These are phyloP conservation scores for Vigna mungo DNA, from an alignment of 306 rosid species.

Conservation along the genomic window DNA sequence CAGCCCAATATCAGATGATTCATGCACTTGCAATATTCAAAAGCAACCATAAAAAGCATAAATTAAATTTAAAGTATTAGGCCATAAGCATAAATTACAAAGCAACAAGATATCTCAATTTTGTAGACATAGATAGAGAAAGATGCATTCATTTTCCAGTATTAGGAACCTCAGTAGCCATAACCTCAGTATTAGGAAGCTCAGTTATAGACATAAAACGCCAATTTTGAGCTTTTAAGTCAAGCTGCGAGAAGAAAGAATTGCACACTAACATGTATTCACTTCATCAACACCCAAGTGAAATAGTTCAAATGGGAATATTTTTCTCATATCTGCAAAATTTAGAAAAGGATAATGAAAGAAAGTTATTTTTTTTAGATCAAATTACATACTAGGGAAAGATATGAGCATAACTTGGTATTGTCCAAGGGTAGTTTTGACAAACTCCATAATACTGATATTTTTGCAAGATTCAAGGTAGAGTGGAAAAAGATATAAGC, in stretches of 20 bases:
- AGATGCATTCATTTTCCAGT: too few relatives aligned
- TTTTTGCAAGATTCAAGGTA: neutral
- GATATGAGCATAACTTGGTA: constrained; percentile 21
- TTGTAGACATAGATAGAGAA: too few relatives aligned
- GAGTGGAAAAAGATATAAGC: constrained; percentile 22
- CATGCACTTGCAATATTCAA: too few relatives aligned
- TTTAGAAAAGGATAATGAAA: constrained; percentile 37
- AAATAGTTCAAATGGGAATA: constrained; percentile 94
- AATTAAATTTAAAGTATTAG: too few relatives aligned
- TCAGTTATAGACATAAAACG: neutral
- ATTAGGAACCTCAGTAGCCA: too few relatives aligned
- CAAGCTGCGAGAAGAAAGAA: constrained; percentile 31
- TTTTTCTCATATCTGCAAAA: constrained; percentile 86
- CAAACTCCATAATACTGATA: constrained; percentile 23
- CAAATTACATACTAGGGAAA: neutral
- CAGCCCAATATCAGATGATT: too few relatives aligned
- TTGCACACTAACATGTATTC: constrained; percentile 78
- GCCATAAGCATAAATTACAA: too few relatives aligned
- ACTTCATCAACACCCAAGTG: constrained; percentile 99
- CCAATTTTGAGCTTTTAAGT: constrained; percentile 14
- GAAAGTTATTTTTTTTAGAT: constrained; percentile 1
- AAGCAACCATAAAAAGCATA: too few relatives aligned
- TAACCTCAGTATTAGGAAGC: too few relatives aligned
- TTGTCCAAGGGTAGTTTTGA: constrained; percentile 5
- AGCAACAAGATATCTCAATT: too few relatives aligned